Percentiles rank a stretch among this genome's conserved stretches.
Conservation (phyloP, 352 stramenopile species). For the Phytophthora ramorum region DNA sequence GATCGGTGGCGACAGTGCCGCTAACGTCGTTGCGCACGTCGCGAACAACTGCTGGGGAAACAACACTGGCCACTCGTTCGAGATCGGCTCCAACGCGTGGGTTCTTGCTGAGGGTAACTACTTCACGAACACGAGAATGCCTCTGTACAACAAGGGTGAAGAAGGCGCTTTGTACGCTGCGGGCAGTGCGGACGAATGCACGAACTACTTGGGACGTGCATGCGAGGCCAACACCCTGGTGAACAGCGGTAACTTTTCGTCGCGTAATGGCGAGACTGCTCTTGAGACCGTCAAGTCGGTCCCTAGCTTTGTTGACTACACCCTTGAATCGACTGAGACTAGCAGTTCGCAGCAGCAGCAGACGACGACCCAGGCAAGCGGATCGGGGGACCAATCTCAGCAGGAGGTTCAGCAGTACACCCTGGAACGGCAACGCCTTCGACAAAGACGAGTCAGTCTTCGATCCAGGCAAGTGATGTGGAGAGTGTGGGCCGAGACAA, state of each 20-base stretch:
- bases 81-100: conserved; percentile 16
- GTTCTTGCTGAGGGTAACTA: conserved; percentile 52
- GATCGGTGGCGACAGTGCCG: too few species aligned
- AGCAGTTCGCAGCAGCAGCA: conserved; percentile 11
- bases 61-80: too few species aligned
- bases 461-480: conserved; percentile 4
- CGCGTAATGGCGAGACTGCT: conserved; percentile 22
- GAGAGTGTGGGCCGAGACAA: conserved; percentile 13
- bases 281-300: conserved; percentile 23
- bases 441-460: neutral
- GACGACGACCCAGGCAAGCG: neutral
- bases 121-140: conserved; percentile 39
- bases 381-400: conserved; percentile 3
- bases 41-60: too few species aligned
- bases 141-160: conserved; percentile 13
- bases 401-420: conserved; percentile 4
- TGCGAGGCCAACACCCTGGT: conserved; percentile 28
- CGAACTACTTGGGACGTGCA: conserved; percentile 21
- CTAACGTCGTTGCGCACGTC: too few species aligned
- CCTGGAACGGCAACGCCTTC: conserved; percentile 2
- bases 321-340: neutral
- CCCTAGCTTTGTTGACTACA: conserved; percentile 17
- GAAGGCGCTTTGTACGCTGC: conserved; percentile 26
- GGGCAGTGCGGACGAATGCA: conserved; percentile 17
- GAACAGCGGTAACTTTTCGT: conserved; percentile 23